phyloP scores from a whole-genome alignment of 2,329 filamentous ascomycete species.

The Sporothrix pseudoabietina region DNA sequence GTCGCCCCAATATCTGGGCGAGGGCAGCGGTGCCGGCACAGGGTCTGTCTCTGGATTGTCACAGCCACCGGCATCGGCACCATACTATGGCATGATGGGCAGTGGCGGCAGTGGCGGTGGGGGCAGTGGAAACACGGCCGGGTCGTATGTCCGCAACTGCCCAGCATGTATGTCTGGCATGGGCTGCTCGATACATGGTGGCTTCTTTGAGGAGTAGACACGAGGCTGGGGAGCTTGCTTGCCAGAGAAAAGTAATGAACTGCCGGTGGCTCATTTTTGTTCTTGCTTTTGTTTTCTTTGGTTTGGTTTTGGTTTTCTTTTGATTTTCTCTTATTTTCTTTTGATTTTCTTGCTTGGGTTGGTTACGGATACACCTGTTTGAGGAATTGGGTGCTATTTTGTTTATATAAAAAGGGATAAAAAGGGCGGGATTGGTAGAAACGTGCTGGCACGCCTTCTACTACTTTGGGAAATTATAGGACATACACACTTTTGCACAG shows the following conservation, averaged over 20 bases:
- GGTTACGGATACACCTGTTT: not conserved
- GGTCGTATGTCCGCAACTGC: conserved; percentile 21
- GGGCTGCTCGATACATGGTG: conserved; percentile 33
- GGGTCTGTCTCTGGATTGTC: not conserved
- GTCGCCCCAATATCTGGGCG: conserved; percentile 31
- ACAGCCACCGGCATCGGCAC: not conserved
- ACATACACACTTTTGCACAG: not conserved
- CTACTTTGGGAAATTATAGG: not conserved
- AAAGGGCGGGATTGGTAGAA: not conserved
- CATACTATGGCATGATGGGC: conserved; percentile 29
- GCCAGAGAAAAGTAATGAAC: not conserved
- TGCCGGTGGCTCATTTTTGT: not conserved
- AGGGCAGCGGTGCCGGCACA: not conserved
- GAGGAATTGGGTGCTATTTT: not conserved
- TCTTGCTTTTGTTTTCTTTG: not conserved
- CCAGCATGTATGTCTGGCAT: conserved; percentile 33
- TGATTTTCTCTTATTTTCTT: not conserved
- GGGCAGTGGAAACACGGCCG: not conserved
- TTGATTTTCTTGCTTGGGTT: not conserved
- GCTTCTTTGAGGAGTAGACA: conserved; percentile 30
- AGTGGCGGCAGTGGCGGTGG: not conserved
- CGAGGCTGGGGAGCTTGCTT: not conserved
- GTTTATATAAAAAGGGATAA: not conserved
- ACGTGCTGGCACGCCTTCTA: not conserved
- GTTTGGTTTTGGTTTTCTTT: not conserved